Conservation (phyloP, 352 stramenopile genomes). For the Thalassiosira oceanica region DNA sequence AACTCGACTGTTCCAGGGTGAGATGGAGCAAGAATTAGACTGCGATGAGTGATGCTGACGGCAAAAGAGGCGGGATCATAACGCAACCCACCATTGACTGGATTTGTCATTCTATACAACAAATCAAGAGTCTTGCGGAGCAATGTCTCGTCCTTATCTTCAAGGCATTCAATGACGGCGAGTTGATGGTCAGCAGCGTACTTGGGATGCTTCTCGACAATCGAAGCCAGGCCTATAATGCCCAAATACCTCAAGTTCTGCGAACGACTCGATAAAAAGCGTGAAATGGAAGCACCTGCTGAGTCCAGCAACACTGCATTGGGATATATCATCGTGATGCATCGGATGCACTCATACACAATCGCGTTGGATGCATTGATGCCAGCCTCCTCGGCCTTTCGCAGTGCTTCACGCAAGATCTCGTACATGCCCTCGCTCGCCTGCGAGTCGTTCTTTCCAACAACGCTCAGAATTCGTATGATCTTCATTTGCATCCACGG, state of each 20-base stretch:
- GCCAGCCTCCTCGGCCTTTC: slow-evolving; percentile 93
- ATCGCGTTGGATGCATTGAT: slow-evolving; percentile 99
- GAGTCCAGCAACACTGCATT: slow-evolving; percentile 96
- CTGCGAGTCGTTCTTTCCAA: slow-evolving; percentile 87
- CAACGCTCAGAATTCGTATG: slow-evolving; percentile 93
- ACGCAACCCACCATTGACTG: no score
- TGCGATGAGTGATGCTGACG: no score
- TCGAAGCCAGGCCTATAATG: slow-evolving; percentile 96
- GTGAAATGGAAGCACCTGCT: slow-evolving; percentile 76
- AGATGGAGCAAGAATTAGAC: no score
- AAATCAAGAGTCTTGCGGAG: slow-evolving; percentile 98
- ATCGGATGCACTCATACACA: slow-evolving; percentile 99
- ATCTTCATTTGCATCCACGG: slow-evolving; percentile 99
- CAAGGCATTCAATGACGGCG: slow-evolving; percentile 99
- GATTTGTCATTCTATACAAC: slow-evolving; percentile 97
- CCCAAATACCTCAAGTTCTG: slow-evolving; percentile 99
- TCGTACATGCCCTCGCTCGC: slow-evolving; percentile 99
- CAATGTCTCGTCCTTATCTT: slow-evolving; percentile 98
- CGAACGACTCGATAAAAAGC: slow-evolving; percentile 73
- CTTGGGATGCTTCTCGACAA: slow-evolving; percentile 90
- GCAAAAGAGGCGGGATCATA: no score
- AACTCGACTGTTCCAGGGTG: no score
- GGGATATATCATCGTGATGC: slow-evolving; percentile 99
- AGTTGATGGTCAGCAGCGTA: slow-evolving; percentile 99
- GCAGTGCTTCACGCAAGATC: slow-evolving; percentile 97